These are phyloP conservation scores for Bonia amplexicaulis DNA, from an alignment of 176 grass and related monocot genomes.

Conservation along the genomic window DNA sequence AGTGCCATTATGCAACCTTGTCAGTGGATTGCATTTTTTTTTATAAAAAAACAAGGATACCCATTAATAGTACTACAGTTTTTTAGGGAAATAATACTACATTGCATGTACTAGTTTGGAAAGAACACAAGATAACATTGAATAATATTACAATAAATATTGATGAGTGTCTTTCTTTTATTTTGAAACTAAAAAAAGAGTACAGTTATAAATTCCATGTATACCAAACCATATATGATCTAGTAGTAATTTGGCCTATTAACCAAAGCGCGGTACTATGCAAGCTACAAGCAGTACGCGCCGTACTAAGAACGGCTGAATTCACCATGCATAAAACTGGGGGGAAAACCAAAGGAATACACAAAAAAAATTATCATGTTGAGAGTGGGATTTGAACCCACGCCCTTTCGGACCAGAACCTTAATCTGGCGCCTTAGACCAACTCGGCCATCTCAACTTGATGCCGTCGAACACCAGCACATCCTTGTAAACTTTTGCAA, in stretches of 20 bases:
- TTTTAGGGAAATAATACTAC: no score
- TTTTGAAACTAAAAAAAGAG: not conserved
- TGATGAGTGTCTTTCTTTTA: not conserved
- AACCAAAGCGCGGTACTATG: not conserved
- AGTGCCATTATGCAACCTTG: no score
- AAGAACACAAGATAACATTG: not conserved
- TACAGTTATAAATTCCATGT: not conserved
- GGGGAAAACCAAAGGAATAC: not conserved
- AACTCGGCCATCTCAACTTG: slow-evolving; percentile 76
- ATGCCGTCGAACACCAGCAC: rapidly evolving
- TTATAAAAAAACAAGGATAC: no score
- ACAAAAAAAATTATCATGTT: not conserved
- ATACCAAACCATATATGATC: not conserved
- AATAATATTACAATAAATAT: not conserved
- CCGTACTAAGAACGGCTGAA: not conserved
- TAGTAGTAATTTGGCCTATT: not conserved
- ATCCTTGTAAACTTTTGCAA: rapidly evolving
- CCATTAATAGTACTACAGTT: no score
- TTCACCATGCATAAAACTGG: not conserved
- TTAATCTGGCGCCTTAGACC: slow-evolving; percentile 80
- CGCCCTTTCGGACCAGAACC: slow-evolving; percentile 68
- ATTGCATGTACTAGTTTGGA: not conserved
- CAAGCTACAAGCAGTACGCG: no score
- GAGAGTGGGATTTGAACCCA: slow-evolving; percentile 74
- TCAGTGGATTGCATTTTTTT: no score